phyloP scores from a whole-genome alignment of 176 grass and related monocot genomes.

The Echinochloa phyllopogon region DNA sequence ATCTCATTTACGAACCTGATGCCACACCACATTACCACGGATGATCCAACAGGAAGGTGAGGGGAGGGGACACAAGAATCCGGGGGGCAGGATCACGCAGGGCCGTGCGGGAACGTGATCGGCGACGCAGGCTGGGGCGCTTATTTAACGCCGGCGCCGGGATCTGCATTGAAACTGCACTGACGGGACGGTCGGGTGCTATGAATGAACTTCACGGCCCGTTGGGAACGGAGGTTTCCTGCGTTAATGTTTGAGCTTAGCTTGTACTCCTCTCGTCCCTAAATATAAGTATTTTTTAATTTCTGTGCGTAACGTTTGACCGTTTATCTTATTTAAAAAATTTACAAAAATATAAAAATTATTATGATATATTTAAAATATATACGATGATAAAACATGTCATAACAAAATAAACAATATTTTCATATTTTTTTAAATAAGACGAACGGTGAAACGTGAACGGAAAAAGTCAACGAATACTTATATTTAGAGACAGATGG shows the following conservation, averaged over 20 bases:
- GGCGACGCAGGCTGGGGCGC: neutral
- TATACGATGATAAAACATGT: too few relatives aligned
- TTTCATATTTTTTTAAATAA: too few relatives aligned
- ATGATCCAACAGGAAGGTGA: neutral
- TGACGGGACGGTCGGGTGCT: neutral
- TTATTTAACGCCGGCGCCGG: neutral
- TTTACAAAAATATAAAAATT: too few relatives aligned
- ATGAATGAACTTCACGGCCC: neutral
- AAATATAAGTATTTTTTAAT: too few relatives aligned
- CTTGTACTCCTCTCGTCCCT: too few relatives aligned
- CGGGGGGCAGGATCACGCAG: slow-evolving; percentile 10
- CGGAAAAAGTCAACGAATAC: too few relatives aligned
- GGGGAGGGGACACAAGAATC: slow-evolving; percentile 21
- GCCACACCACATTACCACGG: neutral
- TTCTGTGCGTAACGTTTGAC: too few relatives aligned
- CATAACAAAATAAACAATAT: too few relatives aligned
- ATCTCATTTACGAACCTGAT: slow-evolving; percentile 20
- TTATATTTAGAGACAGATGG: too few relatives aligned
- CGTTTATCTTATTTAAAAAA: too few relatives aligned
- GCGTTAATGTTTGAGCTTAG: neutral
- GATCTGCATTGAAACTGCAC: slow-evolving; percentile 16
- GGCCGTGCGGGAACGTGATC: neutral
- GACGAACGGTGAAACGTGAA: too few relatives aligned
- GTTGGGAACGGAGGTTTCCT: neutral
- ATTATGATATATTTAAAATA: too few relatives aligned